Evolutionary conservation across 2,329 filamentous ascomycete species (phyloP), one percentile per base, ranked within the genome.

Genomic region (Penicillium sp.): DNA sequence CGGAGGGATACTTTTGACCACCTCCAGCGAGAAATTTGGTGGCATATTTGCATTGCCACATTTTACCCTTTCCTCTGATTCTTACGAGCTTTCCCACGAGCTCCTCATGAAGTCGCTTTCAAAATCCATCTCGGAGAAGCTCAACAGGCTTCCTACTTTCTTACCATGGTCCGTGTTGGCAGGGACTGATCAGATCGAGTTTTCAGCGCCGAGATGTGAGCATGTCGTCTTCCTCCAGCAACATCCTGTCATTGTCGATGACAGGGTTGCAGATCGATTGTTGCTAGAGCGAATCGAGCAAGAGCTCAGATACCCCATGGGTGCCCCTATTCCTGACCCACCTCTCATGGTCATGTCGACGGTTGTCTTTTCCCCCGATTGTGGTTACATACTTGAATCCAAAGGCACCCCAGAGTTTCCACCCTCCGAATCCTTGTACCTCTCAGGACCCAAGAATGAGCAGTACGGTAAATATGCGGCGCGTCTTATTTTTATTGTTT

Each of bases 11-110:
- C 80, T 98, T 38, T 80, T 98, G 73, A 91, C 90, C 1, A 97
- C 94, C 0, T 94, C 93, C 52, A 97, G 93, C 75, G 91, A 97
- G 72, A 97, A 96, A 80, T 95, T 95, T 71, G 87, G 89, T n/a
- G 93, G 95, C 46, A 89, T 98, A 58, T 96, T 96, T 74, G 90
- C 89, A 2, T 80, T 98, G 51, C 93, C 95, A 28, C 93, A 98
- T 75, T 84, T 99, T 55, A 83, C 90, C 0, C 84, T 91, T 16
- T 85, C 83, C 6, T 71, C 79, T 25, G 78, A 81, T 58, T 79
- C 81, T 2, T 89, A 85, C 68, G 75, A 71, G 82, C 84, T 62
- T 82, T 87, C 78, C 75, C 89, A 79, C 71, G 80, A 80, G 54
- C 79, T 96, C 16, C 81, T 98, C 38, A 91, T 94, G 69, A 82